A percentile compares a stretch with the other conserved stretches of the same genome.
phyloP scores from a whole-genome alignment of 1,284 basidiomycete species.

The Paramarasmius palmivorus region DNA sequence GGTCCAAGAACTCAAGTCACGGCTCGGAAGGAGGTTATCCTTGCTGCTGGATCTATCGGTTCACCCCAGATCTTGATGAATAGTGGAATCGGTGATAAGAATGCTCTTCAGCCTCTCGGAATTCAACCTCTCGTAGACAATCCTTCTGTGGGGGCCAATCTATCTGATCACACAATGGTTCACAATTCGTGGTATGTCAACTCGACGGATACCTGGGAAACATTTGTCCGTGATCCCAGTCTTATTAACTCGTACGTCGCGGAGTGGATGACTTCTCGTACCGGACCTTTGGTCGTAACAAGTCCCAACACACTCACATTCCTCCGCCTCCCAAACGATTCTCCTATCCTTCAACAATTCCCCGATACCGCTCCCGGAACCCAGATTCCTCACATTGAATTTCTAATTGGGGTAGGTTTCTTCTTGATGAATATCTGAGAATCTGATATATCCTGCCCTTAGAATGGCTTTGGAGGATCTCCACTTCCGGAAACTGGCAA shows the following conservation, averaged over 20 bases:
- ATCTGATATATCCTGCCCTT: neutral
- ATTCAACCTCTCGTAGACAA: constrained; percentile 25
- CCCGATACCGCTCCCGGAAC: constrained; percentile 19
- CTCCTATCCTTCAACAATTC: constrained; percentile 10
- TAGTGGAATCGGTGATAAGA: constrained; percentile 31
- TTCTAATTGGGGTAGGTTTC: constrained; percentile 14
- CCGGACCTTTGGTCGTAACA: constrained; percentile 21
- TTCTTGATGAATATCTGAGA: neutral
- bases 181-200: constrained; percentile 22
- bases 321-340: constrained; percentile 21
- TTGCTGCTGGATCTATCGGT: constrained; percentile 22
- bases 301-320: constrained; percentile 21
- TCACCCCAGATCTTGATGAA: constrained; percentile 31
- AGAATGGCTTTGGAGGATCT: constrained; percentile 1
- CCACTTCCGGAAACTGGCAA: neutral
- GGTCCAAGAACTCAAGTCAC: neutral
- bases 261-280: constrained; percentile 19
- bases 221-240: constrained; percentile 18
- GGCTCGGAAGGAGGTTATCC: constrained; percentile 24
- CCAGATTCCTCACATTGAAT: constrained; percentile 15
- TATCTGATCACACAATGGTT: constrained; percentile 34
- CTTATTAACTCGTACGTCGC: constrained; percentile 11
- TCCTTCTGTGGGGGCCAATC: constrained; percentile 32
- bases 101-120: constrained; percentile 23
- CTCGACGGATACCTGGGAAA: constrained; percentile 20